These are phyloP conservation scores for Monosporozyma aerobia DNA, from an alignment of 805 yeast genomes.

Conservation along the genomic window DNA sequence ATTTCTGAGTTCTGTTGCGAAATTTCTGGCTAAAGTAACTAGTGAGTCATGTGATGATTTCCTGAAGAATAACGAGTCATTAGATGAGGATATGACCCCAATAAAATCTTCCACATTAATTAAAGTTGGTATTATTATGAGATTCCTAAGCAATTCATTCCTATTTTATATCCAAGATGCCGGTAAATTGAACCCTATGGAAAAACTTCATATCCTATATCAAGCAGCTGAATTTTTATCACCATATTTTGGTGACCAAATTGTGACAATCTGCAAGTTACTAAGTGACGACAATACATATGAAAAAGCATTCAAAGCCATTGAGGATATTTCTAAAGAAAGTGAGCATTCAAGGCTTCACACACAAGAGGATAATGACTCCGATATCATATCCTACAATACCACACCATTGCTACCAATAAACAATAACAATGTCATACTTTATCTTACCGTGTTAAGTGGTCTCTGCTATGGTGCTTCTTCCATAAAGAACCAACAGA, in stretches of 20 bases:
- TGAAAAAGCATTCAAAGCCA: slow-evolving; percentile 3
- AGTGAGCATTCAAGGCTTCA: slow-evolving; percentile 3
- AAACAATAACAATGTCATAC: slow-evolving; percentile 12
- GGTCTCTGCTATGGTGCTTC: slow-evolving; percentile 26
- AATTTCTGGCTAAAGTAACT: slow-evolving; percentile 41
- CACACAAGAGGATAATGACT: slow-evolving; percentile 6
- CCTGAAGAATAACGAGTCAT: slow-evolving; percentile 25
- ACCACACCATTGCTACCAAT: slow-evolving; percentile 17
- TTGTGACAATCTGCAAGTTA: slow-evolving; percentile 19
- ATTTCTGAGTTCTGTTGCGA: slow-evolving; percentile 41
- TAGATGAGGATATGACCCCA: slow-evolving; percentile 10
- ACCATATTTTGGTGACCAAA: slow-evolving; percentile 18
- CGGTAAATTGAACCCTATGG: slow-evolving; percentile 6
- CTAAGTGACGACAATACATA: slow-evolving; percentile 19
- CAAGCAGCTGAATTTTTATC: slow-evolving; percentile 30
- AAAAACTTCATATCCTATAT: slow-evolving; percentile 12
- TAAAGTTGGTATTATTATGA: slow-evolving; percentile 20
- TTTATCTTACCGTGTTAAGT: slow-evolving; percentile 21
- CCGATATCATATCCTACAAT: slow-evolving; percentile 4
- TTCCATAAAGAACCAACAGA: slow-evolving; percentile 18
- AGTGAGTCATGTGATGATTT: slow-evolving; percentile 32
- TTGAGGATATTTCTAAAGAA: slow-evolving; percentile 3
- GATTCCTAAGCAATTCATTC: slow-evolving; percentile 21
- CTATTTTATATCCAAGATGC: slow-evolving; percentile 9
- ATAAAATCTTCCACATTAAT: slow-evolving; percentile 13